Percentiles rank a stretch among this genome's conserved stretches.
Conservation (phyloP, 2,329 filamentous ascomycete species). For the Penicillium vulpinum region DNA sequence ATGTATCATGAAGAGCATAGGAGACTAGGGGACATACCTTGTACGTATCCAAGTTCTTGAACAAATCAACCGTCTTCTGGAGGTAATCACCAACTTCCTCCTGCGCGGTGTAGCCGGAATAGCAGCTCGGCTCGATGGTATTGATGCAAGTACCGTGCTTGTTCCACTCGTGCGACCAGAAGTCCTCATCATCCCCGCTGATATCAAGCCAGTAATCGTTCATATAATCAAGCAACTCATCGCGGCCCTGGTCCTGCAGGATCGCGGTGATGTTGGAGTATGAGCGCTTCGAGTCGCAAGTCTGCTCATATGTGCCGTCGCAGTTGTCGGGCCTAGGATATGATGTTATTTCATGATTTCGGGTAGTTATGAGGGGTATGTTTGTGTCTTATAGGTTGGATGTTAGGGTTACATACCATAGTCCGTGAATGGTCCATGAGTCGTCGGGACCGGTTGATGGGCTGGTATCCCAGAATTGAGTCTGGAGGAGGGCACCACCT, state of each 20-base stretch:
- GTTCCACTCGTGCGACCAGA: conserved; percentile 72
- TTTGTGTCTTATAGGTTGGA: background rate
- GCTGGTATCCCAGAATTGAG: conserved; percentile 62
- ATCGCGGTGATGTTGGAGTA: conserved; percentile 61
- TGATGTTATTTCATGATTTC: background rate
- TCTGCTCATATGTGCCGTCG: conserved; percentile 58
- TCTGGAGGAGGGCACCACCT: conserved; percentile 58
- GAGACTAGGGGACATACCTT: conserved; percentile 30
- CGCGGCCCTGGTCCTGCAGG: conserved; percentile 51
- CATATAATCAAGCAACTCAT: conserved; percentile 58
- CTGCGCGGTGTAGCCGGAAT: conserved; percentile 55
- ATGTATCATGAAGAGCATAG: background rate
- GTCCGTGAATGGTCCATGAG: conserved; percentile 60
- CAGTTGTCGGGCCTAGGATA: conserved; percentile 54
- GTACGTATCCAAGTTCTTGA: conserved; percentile 58
- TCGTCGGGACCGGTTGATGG: conserved; percentile 56
- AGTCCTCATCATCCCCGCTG: conserved; percentile 54
- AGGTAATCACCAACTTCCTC: conserved; percentile 62
- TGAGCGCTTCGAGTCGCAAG: conserved; percentile 55
- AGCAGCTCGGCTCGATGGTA: conserved; percentile 66
- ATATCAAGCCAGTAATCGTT: conserved; percentile 61
- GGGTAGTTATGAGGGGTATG: background rate
- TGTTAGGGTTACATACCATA: conserved; percentile 45
- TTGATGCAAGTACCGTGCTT: conserved; percentile 72
- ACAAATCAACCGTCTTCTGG: conserved; percentile 55